phyloP scores from a whole-genome alignment of 768 basidiomycete species.

The Cyathus striatus region DNA sequence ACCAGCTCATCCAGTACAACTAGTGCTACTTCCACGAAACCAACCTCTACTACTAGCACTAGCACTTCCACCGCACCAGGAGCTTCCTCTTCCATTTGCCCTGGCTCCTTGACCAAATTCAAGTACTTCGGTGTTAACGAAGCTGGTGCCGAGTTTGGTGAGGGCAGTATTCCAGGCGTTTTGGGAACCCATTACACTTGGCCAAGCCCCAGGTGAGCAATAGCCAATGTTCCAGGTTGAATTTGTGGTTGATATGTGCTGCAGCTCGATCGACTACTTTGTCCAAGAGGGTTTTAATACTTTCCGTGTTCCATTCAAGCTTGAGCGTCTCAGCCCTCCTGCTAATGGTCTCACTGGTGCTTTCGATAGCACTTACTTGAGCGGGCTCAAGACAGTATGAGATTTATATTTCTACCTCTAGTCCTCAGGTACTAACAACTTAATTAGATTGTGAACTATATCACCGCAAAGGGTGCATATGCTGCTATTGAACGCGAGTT shows the following conservation, averaged over 20 bases:
- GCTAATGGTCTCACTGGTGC: slow-evolving; percentile 48
- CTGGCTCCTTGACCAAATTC: slow-evolving; percentile 46
- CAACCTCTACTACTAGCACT: slow-evolving; percentile 9
- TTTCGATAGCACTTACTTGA: slow-evolving; percentile 49
- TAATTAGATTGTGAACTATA: slow-evolving; percentile 48
- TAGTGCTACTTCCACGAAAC: neutral
- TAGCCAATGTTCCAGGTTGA: too few relatives aligned
- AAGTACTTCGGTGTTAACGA: slow-evolving; percentile 60
- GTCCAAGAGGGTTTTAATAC: slow-evolving; percentile 53
- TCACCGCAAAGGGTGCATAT: slow-evolving; percentile 54
- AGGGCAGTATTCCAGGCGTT: slow-evolving; percentile 18
- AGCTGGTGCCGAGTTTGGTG: slow-evolving; percentile 61
- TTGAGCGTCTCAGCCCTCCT: slow-evolving; percentile 53
- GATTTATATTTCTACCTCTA: neutral
- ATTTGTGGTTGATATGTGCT: too few relatives aligned
- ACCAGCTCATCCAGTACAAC: too few relatives aligned
- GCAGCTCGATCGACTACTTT: slow-evolving; percentile 43
- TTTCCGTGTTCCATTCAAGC: slow-evolving; percentile 57
- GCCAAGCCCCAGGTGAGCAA: slow-evolving; percentile 37
- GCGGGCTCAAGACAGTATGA: slow-evolving; percentile 37
- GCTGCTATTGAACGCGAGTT: slow-evolving; percentile 51
- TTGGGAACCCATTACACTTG: slow-evolving; percentile 44
- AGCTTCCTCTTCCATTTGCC: slow-evolving; percentile 25
- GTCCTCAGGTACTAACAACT: neutral
- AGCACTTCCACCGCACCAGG: slow-evolving; percentile 20